Evolutionary conservation across 495 filamentous ascomycete species (phyloP), one percentile per base, ranked within the genome.

Genomic region (Lophiotrema nucula): DNA sequence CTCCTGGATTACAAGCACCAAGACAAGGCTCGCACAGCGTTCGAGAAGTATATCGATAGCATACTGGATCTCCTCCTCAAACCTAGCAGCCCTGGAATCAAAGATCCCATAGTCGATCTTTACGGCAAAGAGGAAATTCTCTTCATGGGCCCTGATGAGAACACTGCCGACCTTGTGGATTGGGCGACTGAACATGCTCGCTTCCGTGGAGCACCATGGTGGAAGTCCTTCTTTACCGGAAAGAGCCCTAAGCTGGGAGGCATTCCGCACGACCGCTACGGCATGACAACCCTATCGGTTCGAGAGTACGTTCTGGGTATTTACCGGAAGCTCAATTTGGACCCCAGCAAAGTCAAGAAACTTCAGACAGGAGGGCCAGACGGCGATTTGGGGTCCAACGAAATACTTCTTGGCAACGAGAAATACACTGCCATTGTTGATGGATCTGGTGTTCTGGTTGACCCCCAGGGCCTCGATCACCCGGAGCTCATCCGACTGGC

Each of bases 181-280:
- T 98, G 93, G 93, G 93, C 93, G 24, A 98, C 93, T 2, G 89
- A 92, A 71, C 93, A 98, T 71, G 95, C 93, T 56, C 82, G 89
- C 31, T 78, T 75, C 62, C 83, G 93, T 60, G 92, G 91, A 49
- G 95, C 95, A 22, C 89, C 89, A 22, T 97, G 92, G 91, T 98
- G 93, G 93, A 98, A 97, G 77, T 97, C 95, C 0, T 98, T 98
- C 83, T 97, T 98, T 79, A 98, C 93, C 2, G 93, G 93, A 67
- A 97, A 97, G 80, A 95, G 88, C 64, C 93, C 93, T 22, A 92
- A 86, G 72, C 79, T 98, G 37, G 93, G 93, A 44, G 93, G 93
- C 67, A 98, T 98, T 57, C 93, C 93, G 3, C 93, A 98, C 71
- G 93, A 98, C 66, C 73, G 76, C 13, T 98, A 97, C 70, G 93